A percentile compares a stretch with the other conserved stretches of the same genome.
Conservation (phyloP, 2,329 filamentous ascomycete genomes). For the Sordariomycetes sp. region DNA sequence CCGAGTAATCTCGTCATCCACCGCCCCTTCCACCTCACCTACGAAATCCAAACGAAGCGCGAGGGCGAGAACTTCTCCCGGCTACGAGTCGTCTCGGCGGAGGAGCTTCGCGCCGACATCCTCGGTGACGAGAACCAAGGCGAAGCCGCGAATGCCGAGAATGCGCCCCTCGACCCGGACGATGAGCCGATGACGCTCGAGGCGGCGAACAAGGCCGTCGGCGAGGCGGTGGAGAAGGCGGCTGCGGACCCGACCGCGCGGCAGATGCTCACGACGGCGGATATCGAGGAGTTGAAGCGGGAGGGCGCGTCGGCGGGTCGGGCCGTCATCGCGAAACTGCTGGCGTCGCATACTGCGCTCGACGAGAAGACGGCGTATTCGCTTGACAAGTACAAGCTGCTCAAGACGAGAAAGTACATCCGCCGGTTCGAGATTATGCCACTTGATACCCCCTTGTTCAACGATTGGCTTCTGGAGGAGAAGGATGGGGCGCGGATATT, state of each 20-base stretch:
- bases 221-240: slow-evolving; percentile 1
- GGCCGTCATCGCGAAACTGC: slow-evolving; percentile 84
- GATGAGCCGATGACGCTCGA: slow-evolving; percentile 10
- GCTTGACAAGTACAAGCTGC: slow-evolving; percentile 85
- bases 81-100: slow-evolving; percentile 65
- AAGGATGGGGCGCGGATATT: slow-evolving; percentile 63
- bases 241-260: slow-evolving; percentile 40
- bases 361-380: slow-evolving; percentile 93
- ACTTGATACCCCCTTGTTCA: slow-evolving; percentile 63
- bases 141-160: slow-evolving; percentile 16
- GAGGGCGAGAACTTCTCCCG: slow-evolving; percentile 51
- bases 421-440: slow-evolving; percentile 76
- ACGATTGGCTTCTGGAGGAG: slow-evolving; percentile 66
- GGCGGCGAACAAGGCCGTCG: slow-evolving; percentile 2
- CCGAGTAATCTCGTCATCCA: slow-evolving; percentile 79
- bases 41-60: slow-evolving; percentile 66
- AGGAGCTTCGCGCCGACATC: slow-evolving; percentile 74
- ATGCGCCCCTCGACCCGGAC: slow-evolving; percentile 10
- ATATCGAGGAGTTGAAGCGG: slow-evolving; percentile 61
- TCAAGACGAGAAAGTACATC: slow-evolving; percentile 91
- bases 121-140: slow-evolving; percentile 32
- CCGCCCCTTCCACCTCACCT: slow-evolving; percentile 85
- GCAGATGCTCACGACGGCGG: slow-evolving; percentile 66
- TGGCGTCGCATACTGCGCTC: slow-evolving; percentile 77
- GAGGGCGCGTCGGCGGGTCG: slow-evolving; percentile 68